Conservation (phyloP, 2,329 filamentous ascomycete genomes). For the Arthrobotrys entomopaga region DNA sequence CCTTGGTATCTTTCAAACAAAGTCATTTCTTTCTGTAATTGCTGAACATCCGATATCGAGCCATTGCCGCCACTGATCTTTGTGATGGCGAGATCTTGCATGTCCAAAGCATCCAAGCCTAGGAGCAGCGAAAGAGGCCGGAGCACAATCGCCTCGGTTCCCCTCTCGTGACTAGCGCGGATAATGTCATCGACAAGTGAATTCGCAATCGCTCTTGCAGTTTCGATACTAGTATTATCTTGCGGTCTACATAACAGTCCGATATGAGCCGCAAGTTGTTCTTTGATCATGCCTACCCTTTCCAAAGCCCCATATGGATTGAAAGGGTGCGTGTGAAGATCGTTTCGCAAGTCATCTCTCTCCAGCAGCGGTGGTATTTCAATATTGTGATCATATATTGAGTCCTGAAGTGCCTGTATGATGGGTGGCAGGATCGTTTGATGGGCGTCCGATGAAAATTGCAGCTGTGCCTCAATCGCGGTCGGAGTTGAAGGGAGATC, state of each 20-base stretch:
- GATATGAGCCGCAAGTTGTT: conserved; percentile 37
- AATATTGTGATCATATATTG: conserved; percentile 44
- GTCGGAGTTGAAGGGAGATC: conserved; percentile 31
- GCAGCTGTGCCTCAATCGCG: conserved; percentile 50
- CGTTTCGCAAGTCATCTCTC: conserved; percentile 33
- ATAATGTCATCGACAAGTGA: conserved; percentile 37
- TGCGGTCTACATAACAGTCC: conserved; percentile 20
- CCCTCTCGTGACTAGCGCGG: conserved; percentile 23
- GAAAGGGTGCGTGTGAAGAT: conserved; percentile 19
- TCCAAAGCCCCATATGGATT: conserved; percentile 35
- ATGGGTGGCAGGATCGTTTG: conserved; percentile 51
- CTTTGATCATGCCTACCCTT: conserved; percentile 40
- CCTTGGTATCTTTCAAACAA: conserved; percentile 43
- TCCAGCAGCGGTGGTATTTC: conserved; percentile 48
- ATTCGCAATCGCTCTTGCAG: conserved; percentile 34
- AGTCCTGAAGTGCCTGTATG: conserved; percentile 42
- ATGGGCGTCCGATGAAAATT: conserved; percentile 38
- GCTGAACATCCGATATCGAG: conserved; percentile 41
- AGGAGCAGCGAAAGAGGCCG: conserved; percentile 41
- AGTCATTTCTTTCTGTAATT: conserved; percentile 41
- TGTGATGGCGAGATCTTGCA: conserved; percentile 45
- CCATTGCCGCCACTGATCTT: conserved; percentile 9
- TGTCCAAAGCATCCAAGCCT: conserved; percentile 41
- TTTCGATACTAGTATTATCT: conserved; percentile 23
- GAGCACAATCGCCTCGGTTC: conserved; percentile 9